Percentiles rank a stretch among this genome's conserved stretches.
These are phyloP conservation scores for Tricholoma flavovirens DNA, from an alignment of 768 basidiomycete genomes.

Conservation along the genomic window DNA sequence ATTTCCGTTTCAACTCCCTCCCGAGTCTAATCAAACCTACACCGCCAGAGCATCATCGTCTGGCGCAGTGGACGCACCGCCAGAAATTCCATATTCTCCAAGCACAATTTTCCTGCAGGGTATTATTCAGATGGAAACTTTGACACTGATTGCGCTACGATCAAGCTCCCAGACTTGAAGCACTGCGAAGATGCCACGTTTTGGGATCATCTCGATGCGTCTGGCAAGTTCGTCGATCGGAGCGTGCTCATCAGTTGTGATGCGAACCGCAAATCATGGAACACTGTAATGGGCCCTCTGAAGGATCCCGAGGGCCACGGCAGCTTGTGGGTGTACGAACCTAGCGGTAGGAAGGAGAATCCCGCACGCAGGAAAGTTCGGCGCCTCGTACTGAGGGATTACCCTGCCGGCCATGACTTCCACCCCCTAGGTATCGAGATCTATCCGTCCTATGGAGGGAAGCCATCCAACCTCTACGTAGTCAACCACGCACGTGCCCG, in stretches of 20 bases:
- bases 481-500: conserved; percentile 61
- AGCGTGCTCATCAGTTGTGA: conserved; percentile 50
- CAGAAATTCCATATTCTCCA: conserved; percentile 35
- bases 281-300: conserved; percentile 74
- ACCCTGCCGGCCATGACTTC: conserved; percentile 56
- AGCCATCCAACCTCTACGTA: conserved; percentile 53
- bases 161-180: conserved; percentile 34
- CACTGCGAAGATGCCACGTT: conserved; percentile 63
- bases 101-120: conserved; percentile 40
- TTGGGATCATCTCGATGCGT: conserved; percentile 50
- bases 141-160: conserved; percentile 36
- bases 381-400: conserved; percentile 42
- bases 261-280: conserved; percentile 55
- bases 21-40: background rate
- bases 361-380: conserved; percentile 20
- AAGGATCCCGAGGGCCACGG: conserved; percentile 52
- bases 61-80: conserved; percentile 40
- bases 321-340: conserved; percentile 52
- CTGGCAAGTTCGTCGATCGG: conserved; percentile 35
- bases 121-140: conserved; percentile 50
- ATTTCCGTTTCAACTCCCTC: background rate
- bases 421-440: conserved; percentile 67
- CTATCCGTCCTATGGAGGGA: conserved; percentile 43
- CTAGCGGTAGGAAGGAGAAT: conserved; percentile 10
- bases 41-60: conserved; percentile 40